Percentiles rank a stretch among this genome's conserved stretches.
Conservation (phyloP, 768 basidiomycete genomes). For the Hericium coralloides region DNA sequence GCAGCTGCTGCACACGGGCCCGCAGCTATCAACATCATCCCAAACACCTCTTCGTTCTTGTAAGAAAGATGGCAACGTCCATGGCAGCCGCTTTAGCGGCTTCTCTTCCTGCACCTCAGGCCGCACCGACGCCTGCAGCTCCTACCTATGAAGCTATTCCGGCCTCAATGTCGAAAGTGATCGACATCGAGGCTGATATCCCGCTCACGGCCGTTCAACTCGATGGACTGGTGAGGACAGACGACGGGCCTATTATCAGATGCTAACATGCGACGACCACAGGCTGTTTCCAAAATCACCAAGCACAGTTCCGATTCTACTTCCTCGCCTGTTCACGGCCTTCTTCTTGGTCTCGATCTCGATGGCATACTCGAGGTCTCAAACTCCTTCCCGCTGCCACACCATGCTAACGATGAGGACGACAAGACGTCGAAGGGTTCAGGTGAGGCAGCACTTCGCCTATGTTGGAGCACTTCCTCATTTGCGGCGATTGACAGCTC, state of each 20-base stretch:
- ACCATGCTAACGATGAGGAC: conserved; percentile 66
- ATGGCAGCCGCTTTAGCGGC: conserved; percentile 94
- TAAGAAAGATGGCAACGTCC: conserved; percentile 51
- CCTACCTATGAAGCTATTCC: conserved; percentile 83
- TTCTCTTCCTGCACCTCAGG: conserved; percentile 57
- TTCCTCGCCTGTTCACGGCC: conserved; percentile 68
- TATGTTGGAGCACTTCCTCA: conserved; percentile 4
- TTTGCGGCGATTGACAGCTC: conserved; percentile 32
- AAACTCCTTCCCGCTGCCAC: conserved; percentile 81
- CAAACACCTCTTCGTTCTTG: neutral
- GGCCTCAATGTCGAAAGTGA: conserved; percentile 83
- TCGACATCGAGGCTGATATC: conserved; percentile 91
- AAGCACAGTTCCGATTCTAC: conserved; percentile 82
- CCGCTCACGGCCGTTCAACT: conserved; percentile 72
- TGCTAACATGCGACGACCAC: conserved; percentile 1
- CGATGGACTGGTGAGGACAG: conserved; percentile 67
- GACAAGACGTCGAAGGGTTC: conserved; percentile 72
- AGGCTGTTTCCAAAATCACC: conserved; percentile 91
- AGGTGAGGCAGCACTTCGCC: conserved; percentile 34
- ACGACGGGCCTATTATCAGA: neutral
- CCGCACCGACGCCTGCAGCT: conserved; percentile 50
- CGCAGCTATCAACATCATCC: neutral
- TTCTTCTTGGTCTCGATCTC: conserved; percentile 85
- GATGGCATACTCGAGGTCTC: conserved; percentile 88
- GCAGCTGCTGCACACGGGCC: neutral